Base-by-base conservation (phyloP, 1,139 yeast species). In the Pichia sp. region DNA sequence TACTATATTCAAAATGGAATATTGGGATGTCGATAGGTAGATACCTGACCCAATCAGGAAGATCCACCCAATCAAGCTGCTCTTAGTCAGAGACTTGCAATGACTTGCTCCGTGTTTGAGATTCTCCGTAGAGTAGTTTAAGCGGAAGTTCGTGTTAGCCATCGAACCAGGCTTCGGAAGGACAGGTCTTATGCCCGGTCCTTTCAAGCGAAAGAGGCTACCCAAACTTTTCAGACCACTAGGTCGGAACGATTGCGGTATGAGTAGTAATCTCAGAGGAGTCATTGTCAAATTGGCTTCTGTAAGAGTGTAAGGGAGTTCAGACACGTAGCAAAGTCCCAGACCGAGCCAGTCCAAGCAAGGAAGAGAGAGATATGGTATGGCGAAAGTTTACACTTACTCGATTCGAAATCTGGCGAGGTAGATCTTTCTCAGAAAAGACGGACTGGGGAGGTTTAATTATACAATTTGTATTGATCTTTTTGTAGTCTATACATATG, bases 381-480 rank as follows among this genome's bases (percentile, higher is more conserved):
- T 12, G n/a, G n/a, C n/a, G 37, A 34, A 34, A 34, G 37, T 34
- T 34, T 34, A 13, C 37, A 13, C 7, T 12, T 34, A 34, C 37
- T 34, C 18, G 3, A 34, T n/a, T 34, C n/a, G n/a, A 16, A 34
- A 34, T n/a, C 18, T 34, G 37, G 37, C 37, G 37, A 34, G 37
- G 37, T 13, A 34, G 18, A 13, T n/a, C 18, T 13, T 16, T 10
- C 18, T 9, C n/a, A 34, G 18, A 16, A 18, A 25, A 19, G 25
- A n/a, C 6, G 43, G 23, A 25, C n/a, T 25, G 41, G n/a, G 41
- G 13, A 22, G 26, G 25, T 25, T 40, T 42, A 42, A 42, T 42
- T 42, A 26, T 42, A 42, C 45, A 42, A 26, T 28, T 25, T 19
- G 45, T 42, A 26, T n/a, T 30, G 36, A 42, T 16, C 18, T 34